Evolutionary conservation across 495 filamentous ascomycete species (phyloP), one percentile per base, ranked within the genome.

Genomic region (Podospora bellae-mahoneyi): DNA sequence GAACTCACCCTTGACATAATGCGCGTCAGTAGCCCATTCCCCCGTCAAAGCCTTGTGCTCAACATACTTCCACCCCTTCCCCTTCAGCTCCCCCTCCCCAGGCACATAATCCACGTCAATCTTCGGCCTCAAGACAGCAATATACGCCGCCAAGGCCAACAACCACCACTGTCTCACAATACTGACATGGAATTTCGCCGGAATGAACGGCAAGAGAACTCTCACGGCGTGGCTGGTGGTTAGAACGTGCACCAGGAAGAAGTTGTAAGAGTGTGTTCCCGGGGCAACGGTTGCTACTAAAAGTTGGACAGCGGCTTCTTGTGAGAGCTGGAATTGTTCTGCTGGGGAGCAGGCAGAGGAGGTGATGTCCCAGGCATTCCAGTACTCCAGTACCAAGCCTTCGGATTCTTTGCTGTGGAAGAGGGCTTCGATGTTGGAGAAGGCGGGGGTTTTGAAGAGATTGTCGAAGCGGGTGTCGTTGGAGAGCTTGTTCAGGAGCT

Each of bases 141-240:
- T 87, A 69, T 96, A 98, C 2, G 93, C 86, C 0, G 89, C 82
- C 32, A 97, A 73, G 0, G 90, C 88, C 55, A 96, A 83, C 4
- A 98, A 78, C 93, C 92, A 97, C 91, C 96, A 97, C 74, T 94
- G 90, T 19, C 88, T 84, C 7, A 96, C 84, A 19, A 98, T 79
- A 19, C 81, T 80, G 53, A 92, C 74, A 68, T 95, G 93, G 67
- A 86, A 92, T 71, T 86, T 86, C 4, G 82, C 75, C 0, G 93
- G 94, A 16, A 97, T 83, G 5, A 91, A 74, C 4, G 95, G 95
- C 2, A 98, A 83, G 9, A 98, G 75, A 28, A 95, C 90, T 1
- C 95, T 86, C 6, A 97, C 87, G 0, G 95, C 95, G 75, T 98
- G 93, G 68, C 89, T 92, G 34, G 91, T 89, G 0, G 92, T 96